Percentiles rank a stretch among this genome's conserved stretches.
Conservation (phyloP, 2,329 filamentous ascomycete genomes). For the Fusarium miscanthi region DNA sequence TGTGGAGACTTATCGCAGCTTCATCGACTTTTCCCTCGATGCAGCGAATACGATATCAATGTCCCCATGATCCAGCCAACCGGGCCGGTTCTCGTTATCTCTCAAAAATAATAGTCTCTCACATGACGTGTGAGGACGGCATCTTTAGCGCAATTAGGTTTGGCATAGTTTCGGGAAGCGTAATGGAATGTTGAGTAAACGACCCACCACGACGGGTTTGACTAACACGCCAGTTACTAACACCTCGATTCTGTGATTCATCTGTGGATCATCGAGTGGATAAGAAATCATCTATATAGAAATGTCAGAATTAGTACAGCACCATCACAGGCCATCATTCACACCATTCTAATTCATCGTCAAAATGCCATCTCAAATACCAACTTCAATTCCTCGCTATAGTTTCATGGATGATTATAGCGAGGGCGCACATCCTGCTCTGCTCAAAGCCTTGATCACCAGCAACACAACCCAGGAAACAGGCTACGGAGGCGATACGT, state of each 20-base stretch:
- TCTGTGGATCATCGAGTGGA: slow-evolving; percentile 31
- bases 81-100: neutral
- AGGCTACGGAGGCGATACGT: slow-evolving; percentile 60
- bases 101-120: neutral
- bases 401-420: slow-evolving; percentile 64
- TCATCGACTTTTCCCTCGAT: slow-evolving; percentile 49
- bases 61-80: neutral
- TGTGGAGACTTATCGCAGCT: slow-evolving; percentile 49
- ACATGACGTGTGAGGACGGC: slow-evolving; percentile 7
- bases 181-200: slow-evolving; percentile 40
- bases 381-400: slow-evolving; percentile 47
- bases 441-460: slow-evolving; percentile 58
- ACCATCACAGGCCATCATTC: neutral
- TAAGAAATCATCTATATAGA: slow-evolving; percentile 31
- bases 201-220: slow-evolving; percentile 30
- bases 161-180: slow-evolving; percentile 15
- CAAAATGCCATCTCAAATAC: slow-evolving; percentile 38
- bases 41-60: slow-evolving; percentile 37
- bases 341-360: neutral
- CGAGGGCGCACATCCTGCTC: slow-evolving; percentile 62
- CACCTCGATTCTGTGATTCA: slow-evolving; percentile 15
- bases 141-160: neutral
- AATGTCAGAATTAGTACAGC: slow-evolving; percentile 1
- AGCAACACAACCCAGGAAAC: slow-evolving; percentile 59
- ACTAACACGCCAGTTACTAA: slow-evolving; percentile 43